phyloP scores from a whole-genome alignment of 2,329 filamentous ascomycete genomes.

The Emericellopsis atlantica region DNA sequence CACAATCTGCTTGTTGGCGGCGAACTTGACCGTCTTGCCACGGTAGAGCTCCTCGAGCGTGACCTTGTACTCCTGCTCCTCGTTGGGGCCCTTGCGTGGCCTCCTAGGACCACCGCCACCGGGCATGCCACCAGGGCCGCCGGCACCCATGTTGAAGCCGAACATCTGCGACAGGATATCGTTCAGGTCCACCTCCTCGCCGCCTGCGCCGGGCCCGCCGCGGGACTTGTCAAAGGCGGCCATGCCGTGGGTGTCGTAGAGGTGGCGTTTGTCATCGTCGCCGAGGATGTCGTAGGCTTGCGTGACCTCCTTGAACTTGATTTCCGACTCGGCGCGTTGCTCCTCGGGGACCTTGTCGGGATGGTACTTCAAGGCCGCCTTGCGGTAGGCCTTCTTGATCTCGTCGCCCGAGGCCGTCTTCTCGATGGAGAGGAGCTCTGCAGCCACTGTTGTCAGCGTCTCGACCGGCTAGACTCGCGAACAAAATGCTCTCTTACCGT shows the following conservation, averaged over 20 bases:
- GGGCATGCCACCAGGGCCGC: constrained; percentile 26
- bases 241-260: constrained; percentile 95
- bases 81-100: constrained; percentile 63
- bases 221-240: constrained; percentile 75
- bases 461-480: too few relatives aligned
- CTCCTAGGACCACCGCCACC: constrained; percentile 38
- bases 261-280: constrained; percentile 83
- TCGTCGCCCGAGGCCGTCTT: constrained; percentile 62
- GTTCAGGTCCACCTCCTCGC: constrained; percentile 71
- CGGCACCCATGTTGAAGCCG: constrained; percentile 55
- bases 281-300: constrained; percentile 96
- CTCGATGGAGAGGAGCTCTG: constrained; percentile 70
- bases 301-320: constrained; percentile 84
- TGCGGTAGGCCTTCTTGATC: constrained; percentile 93
- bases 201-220: constrained; percentile 41
- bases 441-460: not conserved
- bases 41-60: constrained; percentile 93
- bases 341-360: constrained; percentile 91
- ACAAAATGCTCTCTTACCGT: constrained; percentile 29
- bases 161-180: constrained; percentile 94
- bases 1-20: constrained; percentile 85
- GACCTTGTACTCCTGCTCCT: constrained; percentile 85
- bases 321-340: constrained; percentile 72
- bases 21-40: constrained; percentile 95
- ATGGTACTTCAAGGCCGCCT: constrained; percentile 79